Base-by-base conservation (phyloP, 148 eudicot genomes). In the Euryodendron excelsum region DNA sequence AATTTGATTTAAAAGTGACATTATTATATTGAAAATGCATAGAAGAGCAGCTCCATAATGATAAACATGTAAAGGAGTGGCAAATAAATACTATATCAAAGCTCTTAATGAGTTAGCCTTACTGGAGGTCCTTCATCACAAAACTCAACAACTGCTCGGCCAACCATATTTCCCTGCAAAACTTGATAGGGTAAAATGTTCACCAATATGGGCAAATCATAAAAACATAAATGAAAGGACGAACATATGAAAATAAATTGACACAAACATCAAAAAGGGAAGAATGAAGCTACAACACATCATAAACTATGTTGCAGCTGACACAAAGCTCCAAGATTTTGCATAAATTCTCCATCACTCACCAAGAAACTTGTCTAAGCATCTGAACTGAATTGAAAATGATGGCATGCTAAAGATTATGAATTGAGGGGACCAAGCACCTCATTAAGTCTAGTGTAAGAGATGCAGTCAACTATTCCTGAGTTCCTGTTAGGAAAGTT, bases 91-190 rank as follows among this genome's bases (percentile, higher is more conserved):
- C 50, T 74, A 18, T 15, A 60, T 37, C 14, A 36, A 58, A 65
- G 33, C 62, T 82, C 28, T 28, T 3, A 14, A 23, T 30, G 20
- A 21, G 31, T 63, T 33, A 70, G 69, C 36, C 84, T 77, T 90
- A 88, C 94, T 41, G 90, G 86, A 79, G 94, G 94, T 20, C 77
- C 94, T 52, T 79, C 92, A 71, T 89, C 88, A 80, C 92, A 89
- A 36, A 83, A 85, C 75, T 89, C 92, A 36, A 89, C 27, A 73
- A 89, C 82, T 31, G 87, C 92, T 79, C 92, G 81, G 55, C 81
- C 90, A 36, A 87, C 84, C 87, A 89, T 27, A 77, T 83, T 87
- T 69, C 92, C 92, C 92, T 89, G 84, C n/a, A 63, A 60, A 31
- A 76, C 14, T 10, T n/a, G 20, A 55, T 21, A 15, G 6, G 23